These are phyloP conservation scores for Lepidium campestre DNA, from an alignment of 441 rosid species.

Conservation along the genomic window DNA sequence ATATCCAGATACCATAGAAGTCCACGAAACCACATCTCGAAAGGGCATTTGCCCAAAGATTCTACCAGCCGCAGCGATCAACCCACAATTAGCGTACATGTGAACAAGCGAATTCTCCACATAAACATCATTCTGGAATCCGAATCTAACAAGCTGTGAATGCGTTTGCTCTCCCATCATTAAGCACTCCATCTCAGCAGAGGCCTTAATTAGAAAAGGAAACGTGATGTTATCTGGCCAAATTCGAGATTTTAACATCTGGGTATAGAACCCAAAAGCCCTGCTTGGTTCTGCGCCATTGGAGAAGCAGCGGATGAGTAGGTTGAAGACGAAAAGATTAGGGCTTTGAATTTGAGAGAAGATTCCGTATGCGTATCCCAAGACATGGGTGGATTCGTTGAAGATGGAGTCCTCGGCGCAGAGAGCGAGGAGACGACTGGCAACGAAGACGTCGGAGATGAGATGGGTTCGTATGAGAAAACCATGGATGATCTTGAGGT, in stretches of 20 bases:
- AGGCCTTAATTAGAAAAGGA: slow-evolving; percentile 57
- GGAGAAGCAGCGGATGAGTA: slow-evolving; percentile 49
- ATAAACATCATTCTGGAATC: slow-evolving; percentile 46
- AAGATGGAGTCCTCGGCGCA: slow-evolving; percentile 24
- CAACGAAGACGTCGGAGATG: slow-evolving; percentile 45
- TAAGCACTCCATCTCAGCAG: slow-evolving; percentile 34
- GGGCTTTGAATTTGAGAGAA: slow-evolving; percentile 43
- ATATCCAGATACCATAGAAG: slow-evolving; percentile 53
- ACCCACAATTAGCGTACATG: slow-evolving; percentile 53
- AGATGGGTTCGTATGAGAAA: slow-evolving; percentile 51
- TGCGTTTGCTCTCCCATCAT: slow-evolving; percentile 49
- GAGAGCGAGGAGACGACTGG: slow-evolving; percentile 51
- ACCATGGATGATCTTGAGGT: slow-evolving; percentile 60
- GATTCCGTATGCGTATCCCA: slow-evolving; percentile 35
- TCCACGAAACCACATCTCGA: slow-evolving; percentile 66
- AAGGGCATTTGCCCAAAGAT: slow-evolving; percentile 32
- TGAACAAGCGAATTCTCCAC: slow-evolving; percentile 57
- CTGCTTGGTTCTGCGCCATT: slow-evolving; percentile 30
- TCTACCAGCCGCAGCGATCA: slow-evolving; percentile 37
- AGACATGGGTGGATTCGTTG: slow-evolving; percentile 8
- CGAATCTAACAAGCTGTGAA: slow-evolving; percentile 42
- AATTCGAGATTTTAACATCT: slow-evolving; percentile 29
- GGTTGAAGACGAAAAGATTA: slow-evolving; percentile 49
- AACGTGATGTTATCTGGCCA: slow-evolving; percentile 61
- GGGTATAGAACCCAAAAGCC: slow-evolving; percentile 40